Evolutionary conservation across 1,284 basidiomycete genomes (phyloP).

Genomic region (Takashimella koratensis): DNA sequence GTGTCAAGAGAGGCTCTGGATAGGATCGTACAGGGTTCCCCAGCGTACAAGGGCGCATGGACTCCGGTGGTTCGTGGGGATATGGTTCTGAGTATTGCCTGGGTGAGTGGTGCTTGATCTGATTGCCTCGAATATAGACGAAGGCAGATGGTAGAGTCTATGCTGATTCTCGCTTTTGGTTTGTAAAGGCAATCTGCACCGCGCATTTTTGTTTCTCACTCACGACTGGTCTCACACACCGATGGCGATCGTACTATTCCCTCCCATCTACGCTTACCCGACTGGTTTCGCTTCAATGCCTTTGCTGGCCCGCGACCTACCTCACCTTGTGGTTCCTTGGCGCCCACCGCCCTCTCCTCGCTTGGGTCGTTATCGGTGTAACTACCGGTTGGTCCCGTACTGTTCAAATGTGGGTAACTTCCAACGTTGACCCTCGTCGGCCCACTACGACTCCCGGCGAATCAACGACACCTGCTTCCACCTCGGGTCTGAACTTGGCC

Average conservation of each 20-base stretch:
- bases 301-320: slow-evolving; percentile 51
- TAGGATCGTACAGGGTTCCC: slow-evolving; percentile 26
- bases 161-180: neutral
- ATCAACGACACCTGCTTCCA: slow-evolving; percentile 2
- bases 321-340: slow-evolving; percentile 47
- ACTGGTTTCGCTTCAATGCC: slow-evolving; percentile 49
- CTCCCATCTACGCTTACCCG: slow-evolving; percentile 48
- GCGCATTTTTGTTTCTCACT: slow-evolving; percentile 50
- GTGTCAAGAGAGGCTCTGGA: slow-evolving; percentile 37
- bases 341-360: slow-evolving; percentile 38
- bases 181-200: slow-evolving; percentile 42
- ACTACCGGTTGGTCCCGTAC: slow-evolving; percentile 46
- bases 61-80: slow-evolving; percentile 28
- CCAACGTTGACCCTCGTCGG: slow-evolving; percentile 32
- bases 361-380: slow-evolving; percentile 51
- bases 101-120: slow-evolving; percentile 26
- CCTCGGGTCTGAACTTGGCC: neutral
- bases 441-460: neutral
- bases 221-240: slow-evolving; percentile 49
- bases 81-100: slow-evolving; percentile 37
- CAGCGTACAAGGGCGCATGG: slow-evolving; percentile 24
- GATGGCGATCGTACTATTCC: slow-evolving; percentile 51
- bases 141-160: neutral
- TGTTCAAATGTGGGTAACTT: slow-evolving; percentile 51
- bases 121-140: neutral